Percentiles rank a stretch among this genome's conserved stretches.
Evolutionary conservation across 306 rosid genomes (phyloP).

Genomic region (Quercus parvula): DNA sequence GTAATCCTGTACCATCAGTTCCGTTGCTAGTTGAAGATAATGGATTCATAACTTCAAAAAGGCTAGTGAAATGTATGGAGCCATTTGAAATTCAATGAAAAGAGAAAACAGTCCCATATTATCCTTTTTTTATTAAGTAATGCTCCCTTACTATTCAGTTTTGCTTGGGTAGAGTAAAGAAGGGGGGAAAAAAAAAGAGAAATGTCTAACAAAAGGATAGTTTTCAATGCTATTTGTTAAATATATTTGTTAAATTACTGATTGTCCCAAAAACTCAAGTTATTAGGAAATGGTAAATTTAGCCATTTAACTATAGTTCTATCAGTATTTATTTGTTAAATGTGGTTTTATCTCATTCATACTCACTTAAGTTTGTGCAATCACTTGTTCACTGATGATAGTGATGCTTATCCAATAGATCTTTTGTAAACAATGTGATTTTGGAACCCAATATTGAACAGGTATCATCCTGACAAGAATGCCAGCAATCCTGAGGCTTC

Average conservation of each 20-base stretch:
- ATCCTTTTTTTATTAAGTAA: neutral
- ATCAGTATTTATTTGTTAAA: neutral
- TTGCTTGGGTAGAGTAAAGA: neutral
- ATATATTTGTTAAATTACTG: too few species aligned
- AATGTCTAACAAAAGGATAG: neutral
- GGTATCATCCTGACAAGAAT: constrained; percentile 99
- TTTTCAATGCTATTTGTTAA: neutral
- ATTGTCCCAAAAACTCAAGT: too few species aligned
- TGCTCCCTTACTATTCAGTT: neutral
- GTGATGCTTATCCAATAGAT: neutral
- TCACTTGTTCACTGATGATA: neutral
- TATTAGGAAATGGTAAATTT: too few species aligned
- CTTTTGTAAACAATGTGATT: constrained; percentile 2
- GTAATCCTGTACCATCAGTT: neutral
- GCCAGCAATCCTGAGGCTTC: constrained; percentile 91
- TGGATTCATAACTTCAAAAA: neutral
- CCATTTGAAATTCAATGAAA: neutral
- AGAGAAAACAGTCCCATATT: neutral
- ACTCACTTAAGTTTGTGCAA: neutral
- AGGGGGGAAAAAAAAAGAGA: neutral
- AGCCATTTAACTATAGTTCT: too few species aligned
- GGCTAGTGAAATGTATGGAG: neutral
- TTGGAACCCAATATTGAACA: constrained; percentile 22
- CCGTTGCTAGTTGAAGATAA: neutral
- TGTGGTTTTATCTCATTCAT: neutral